A percentile compares a stretch with the other conserved stretches of the same genome.
phyloP scores from a whole-genome alignment of 202 grass and related monocot species.

The Panicum virgatum region DNA sequence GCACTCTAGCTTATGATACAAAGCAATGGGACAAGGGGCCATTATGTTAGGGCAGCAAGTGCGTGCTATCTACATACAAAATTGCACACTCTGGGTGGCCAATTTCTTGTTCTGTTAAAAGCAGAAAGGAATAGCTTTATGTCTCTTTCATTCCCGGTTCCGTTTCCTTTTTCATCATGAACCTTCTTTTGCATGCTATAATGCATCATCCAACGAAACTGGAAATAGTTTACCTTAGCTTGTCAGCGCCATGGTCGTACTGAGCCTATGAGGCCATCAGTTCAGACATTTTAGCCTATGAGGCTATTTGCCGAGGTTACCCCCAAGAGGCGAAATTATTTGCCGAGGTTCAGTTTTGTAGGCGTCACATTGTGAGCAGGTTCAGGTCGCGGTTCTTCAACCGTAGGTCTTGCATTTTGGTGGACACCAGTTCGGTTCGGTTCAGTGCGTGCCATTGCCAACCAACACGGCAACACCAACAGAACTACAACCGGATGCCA shows the following conservation, averaged over 20 bases:
- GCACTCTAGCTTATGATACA: not conserved
- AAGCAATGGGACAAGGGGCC: not conserved
- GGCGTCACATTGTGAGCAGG: not conserved
- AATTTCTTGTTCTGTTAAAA: conserved; percentile 29
- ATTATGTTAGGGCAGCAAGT: conserved; percentile 7
- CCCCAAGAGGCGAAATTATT: not conserved
- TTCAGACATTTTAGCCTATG: too few species aligned
- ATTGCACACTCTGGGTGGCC: not conserved
- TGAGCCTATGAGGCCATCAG: not conserved
- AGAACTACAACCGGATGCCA: not conserved
- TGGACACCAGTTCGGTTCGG: not conserved
- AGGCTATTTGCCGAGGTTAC: too few species aligned
- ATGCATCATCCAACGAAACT: conserved; percentile 8
- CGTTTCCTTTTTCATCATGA: conserved; percentile 38
- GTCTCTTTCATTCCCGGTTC: conserved; percentile 18
- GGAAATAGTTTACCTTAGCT: conserved; percentile 11
- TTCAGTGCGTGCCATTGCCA: not conserved
- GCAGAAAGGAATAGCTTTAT: not conserved
- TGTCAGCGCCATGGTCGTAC: conserved; percentile 11
- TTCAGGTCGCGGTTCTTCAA: not conserved
- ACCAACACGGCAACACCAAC: not conserved
- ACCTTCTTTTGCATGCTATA: conserved; percentile 28
- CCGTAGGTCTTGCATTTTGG: not conserved
- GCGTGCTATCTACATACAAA: conserved; percentile 21
- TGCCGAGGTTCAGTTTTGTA: not conserved